Evolutionary conservation across 352 stramenopile genomes (phyloP).

Genomic region (Pythium biforme): DNA sequence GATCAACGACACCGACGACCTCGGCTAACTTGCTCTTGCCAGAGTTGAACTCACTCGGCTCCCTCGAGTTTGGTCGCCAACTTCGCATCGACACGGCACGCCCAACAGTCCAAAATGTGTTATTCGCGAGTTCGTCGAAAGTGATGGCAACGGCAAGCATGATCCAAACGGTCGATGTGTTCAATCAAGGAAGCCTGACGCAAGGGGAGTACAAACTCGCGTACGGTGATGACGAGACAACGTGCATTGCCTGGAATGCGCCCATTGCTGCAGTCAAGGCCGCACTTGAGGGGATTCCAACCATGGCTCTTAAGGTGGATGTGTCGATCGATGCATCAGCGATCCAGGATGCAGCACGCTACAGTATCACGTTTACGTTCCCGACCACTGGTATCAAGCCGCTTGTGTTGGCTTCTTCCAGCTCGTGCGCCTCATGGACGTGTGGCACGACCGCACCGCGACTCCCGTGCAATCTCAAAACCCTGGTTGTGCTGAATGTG

Average conservation of each 20-base stretch:
- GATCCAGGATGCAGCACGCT: conserved; percentile 55
- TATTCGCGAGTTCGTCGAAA: conserved; percentile 34
- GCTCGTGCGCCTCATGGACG: conserved; percentile 35
- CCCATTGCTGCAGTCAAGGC: conserved; percentile 36
- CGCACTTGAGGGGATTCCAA: conserved; percentile 41
- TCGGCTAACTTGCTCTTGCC: conserved; percentile 49
- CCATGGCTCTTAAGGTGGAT: conserved; percentile 37
- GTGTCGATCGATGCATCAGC: conserved; percentile 36
- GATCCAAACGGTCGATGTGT: conserved; percentile 60
- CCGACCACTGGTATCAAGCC: conserved; percentile 46
- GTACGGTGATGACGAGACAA: conserved; percentile 37
- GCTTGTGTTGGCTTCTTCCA: conserved; percentile 29
- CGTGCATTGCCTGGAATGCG: conserved; percentile 63
- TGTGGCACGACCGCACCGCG: conserved; percentile 26
- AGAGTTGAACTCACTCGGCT: conserved; percentile 39
- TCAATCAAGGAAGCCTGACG: conserved; percentile 43
- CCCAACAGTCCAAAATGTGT: conserved; percentile 36
- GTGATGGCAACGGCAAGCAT: conserved; percentile 35
- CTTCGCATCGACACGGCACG: conserved; percentile 56
- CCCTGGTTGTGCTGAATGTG: conserved; percentile 43
- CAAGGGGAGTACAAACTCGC: conserved; percentile 54
- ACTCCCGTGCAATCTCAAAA: conserved; percentile 33
- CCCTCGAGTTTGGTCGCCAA: conserved; percentile 50
- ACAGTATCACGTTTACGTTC: conserved; percentile 51
- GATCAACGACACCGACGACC: conserved; percentile 35